Percentiles rank a stretch among this genome's conserved stretches.
Evolutionary conservation across 192 early-diverging fungal species (phyloP).

Genomic region (Pecoramyces ruminantium): DNA sequence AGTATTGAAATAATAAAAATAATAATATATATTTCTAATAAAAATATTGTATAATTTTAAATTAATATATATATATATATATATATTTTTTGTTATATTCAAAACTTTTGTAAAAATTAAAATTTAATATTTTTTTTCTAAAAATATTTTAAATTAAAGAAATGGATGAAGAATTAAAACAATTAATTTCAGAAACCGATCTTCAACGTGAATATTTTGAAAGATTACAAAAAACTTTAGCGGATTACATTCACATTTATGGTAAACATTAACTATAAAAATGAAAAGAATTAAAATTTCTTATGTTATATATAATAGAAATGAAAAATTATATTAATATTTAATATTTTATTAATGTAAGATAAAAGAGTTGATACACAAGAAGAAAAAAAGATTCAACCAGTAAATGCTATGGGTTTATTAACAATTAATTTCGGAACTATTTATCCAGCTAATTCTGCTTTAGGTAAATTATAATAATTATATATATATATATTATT

Average conservation of each 20-base stretch:
- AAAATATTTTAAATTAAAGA: constrained; percentile 11
- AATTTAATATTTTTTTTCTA: too few relatives aligned
- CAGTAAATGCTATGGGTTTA: not conserved
- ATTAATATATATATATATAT: too few relatives aligned
- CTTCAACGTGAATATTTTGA: not conserved
- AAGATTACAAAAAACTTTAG: not conserved
- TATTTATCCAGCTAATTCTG: not conserved
- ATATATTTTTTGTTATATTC: too few relatives aligned
- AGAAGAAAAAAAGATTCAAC: not conserved
- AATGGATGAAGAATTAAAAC: constrained; percentile 66
- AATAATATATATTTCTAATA: not conserved
- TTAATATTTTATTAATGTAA: too few relatives aligned
- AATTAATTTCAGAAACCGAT: constrained; percentile 22
- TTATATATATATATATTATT: too few relatives aligned
- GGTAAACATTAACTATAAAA: not conserved
- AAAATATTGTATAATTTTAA: not conserved
- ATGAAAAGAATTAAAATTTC: not conserved
- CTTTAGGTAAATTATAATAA: not conserved
- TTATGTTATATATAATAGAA: not conserved
- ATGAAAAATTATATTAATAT: not conserved
- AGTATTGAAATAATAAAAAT: too few relatives aligned
- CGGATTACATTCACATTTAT: not conserved
- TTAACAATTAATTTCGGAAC: not conserved
- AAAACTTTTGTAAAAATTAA: too few relatives aligned
- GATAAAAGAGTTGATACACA: not conserved